phyloP scores from a whole-genome alignment of 257 asterid genomes.

The Primulina tabacum region DNA sequence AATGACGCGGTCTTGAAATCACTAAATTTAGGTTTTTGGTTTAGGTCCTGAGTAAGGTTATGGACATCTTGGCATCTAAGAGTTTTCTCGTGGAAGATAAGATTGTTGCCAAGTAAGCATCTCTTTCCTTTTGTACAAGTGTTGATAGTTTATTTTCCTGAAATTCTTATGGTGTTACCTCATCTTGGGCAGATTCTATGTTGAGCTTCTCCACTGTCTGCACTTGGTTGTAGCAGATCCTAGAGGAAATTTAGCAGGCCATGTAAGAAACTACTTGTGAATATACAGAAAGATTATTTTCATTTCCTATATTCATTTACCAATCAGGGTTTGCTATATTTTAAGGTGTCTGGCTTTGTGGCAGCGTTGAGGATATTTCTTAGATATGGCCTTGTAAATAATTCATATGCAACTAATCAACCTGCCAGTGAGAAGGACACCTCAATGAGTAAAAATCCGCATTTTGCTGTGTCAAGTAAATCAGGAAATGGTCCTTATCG shows the following conservation, averaged over 20 bases:
- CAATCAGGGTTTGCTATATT: constrained; percentile 21
- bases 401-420: constrained; percentile 38
- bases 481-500: constrained; percentile 52
- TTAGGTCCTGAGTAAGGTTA: constrained; percentile 63
- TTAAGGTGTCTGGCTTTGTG: constrained; percentile 76
- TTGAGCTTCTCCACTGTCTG: constrained; percentile 73
- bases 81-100: constrained; percentile 52
- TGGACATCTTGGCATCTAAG: constrained; percentile 71
- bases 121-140: constrained; percentile 23
- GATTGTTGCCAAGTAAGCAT: constrained; percentile 51
- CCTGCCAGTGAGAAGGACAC: constrained; percentile 32
- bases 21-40: constrained; percentile 32
- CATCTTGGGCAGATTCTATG: constrained; percentile 64
- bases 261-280: constrained; percentile 50
- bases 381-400: constrained; percentile 64
- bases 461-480: constrained; percentile 39
- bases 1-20: constrained; percentile 23
- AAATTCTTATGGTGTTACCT: constrained; percentile 26
- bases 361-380: constrained; percentile 76
- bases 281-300: constrained; percentile 11
- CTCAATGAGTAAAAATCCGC: constrained; percentile 35
- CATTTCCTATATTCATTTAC: constrained; percentile 16
- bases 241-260: constrained; percentile 69
- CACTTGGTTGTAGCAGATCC: constrained; percentile 77
- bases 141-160: constrained; percentile 29